phyloP scores from a whole-genome alignment of 768 basidiomycete genomes.

The Calvatia gigantea region DNA sequence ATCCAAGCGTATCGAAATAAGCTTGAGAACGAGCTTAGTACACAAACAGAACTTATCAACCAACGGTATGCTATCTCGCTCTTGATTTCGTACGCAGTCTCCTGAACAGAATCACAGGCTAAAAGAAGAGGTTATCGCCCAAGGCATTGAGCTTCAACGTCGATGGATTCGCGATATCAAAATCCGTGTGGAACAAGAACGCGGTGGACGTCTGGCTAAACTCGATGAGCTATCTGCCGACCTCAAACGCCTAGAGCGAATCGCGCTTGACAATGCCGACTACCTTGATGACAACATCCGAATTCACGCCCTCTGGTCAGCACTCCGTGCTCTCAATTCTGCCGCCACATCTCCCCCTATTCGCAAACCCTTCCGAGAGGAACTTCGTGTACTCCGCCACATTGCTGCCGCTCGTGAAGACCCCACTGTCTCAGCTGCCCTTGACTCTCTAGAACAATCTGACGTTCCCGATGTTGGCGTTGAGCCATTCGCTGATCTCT shows the following conservation, averaged over 20 bases:
- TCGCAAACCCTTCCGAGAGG: constrained; percentile 84
- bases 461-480: constrained; percentile 79
- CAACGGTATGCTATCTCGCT: constrained; percentile 60
- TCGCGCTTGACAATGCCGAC: constrained; percentile 86
- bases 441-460: constrained; percentile 64
- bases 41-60: constrained; percentile 91
- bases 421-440: constrained; percentile 56
- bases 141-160: constrained; percentile 96
- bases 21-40: constrained; percentile 78
- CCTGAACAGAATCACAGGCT: constrained; percentile 45
- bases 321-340: constrained; percentile 74
- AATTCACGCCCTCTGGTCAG: constrained; percentile 89
- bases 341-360: constrained; percentile 61
- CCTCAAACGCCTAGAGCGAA: constrained; percentile 85
- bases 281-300: constrained; percentile 94
- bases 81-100: not conserved
- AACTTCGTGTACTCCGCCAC: constrained; percentile 80
- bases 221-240: constrained; percentile 90
- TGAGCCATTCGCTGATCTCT: constrained; percentile 85
- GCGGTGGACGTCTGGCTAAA: constrained; percentile 91
- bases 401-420: constrained; percentile 71
- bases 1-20: constrained; percentile 81
- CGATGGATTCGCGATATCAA: constrained; percentile 97
- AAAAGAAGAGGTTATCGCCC: constrained; percentile 91
- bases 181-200: constrained; percentile 92